phyloP scores from a whole-genome alignment of 768 basidiomycete genomes.

The Boletus fagicola region DNA sequence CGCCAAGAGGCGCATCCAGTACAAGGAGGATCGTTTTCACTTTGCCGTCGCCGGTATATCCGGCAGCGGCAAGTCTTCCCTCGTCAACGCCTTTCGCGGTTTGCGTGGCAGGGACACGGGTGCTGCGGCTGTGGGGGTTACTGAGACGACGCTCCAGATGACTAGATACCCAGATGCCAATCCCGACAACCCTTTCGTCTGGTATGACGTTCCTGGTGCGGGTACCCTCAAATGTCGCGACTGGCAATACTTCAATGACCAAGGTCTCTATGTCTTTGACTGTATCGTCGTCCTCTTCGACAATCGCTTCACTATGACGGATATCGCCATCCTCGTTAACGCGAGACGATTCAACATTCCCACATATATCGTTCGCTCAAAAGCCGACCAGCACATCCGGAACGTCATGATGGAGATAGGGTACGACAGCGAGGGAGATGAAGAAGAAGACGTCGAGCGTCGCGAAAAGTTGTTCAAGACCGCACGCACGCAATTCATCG shows the following conservation, averaged over 20 bases:
- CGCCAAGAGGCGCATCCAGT: constrained; percentile 22
- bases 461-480: constrained; percentile 9
- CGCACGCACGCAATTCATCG: constrained; percentile 18
- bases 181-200: constrained; percentile 15
- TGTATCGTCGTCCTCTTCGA: constrained; percentile 24
- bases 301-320: constrained; percentile 24
- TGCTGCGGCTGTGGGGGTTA: constrained; percentile 20
- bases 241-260: constrained; percentile 25
- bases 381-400: constrained; percentile 23
- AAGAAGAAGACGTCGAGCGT: constrained; percentile 7
- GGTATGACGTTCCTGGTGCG: constrained; percentile 26
- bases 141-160: constrained; percentile 18
- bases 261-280: constrained; percentile 27
- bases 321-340: constrained; percentile 19
- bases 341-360: constrained; percentile 18
- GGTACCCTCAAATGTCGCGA: constrained; percentile 19
- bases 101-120: constrained; percentile 19
- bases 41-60: constrained; percentile 35
- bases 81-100: constrained; percentile 38
- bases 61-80: constrained; percentile 39
- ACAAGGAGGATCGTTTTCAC: constrained; percentile 31
- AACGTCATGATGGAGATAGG: constrained; percentile 21
- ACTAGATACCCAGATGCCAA: constrained; percentile 17
- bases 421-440: constrained; percentile 20
- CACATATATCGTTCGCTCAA: constrained; percentile 24